Conservation (phyloP, 1,284 basidiomycete species). For the Peniophora sp. region DNA sequence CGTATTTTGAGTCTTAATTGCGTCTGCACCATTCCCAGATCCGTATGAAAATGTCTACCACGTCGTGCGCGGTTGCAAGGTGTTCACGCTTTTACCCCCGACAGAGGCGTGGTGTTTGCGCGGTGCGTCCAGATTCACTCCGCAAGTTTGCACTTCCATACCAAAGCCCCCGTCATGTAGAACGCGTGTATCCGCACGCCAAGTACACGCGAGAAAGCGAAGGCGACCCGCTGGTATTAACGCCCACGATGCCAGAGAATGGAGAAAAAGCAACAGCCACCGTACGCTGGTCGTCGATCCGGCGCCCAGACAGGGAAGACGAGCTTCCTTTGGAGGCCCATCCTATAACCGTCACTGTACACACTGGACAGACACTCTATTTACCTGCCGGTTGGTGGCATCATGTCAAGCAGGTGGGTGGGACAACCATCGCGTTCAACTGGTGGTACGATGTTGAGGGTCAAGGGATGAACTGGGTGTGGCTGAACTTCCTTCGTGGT, state of each 20-base stretch:
- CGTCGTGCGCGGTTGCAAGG: slow-evolving; percentile 77
- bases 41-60: slow-evolving; percentile 91
- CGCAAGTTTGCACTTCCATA: slow-evolving; percentile 4
- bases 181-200: slow-evolving; percentile 63
- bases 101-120: slow-evolving; percentile 78
- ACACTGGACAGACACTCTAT: slow-evolving; percentile 77
- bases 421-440: slow-evolving; percentile 71
- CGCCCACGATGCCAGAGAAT: slow-evolving; percentile 26
- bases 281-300: slow-evolving; percentile 71
- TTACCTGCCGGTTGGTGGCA: slow-evolving; percentile 92
- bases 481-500: slow-evolving; percentile 54
- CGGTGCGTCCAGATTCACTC: slow-evolving; percentile 41
- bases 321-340: slow-evolving; percentile 43
- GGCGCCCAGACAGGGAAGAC: slow-evolving; percentile 40
- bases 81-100: slow-evolving; percentile 80
- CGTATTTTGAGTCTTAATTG: neutral
- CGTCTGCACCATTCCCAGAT: slow-evolving; percentile 35
- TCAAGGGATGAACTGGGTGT: slow-evolving; percentile 60
- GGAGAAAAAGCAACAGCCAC: slow-evolving; percentile 20
- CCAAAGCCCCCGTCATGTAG: slow-evolving; percentile 25
- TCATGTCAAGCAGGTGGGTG: slow-evolving; percentile 61
- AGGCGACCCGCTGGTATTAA: slow-evolving; percentile 31
- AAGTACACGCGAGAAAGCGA: slow-evolving; percentile 40
- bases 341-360: slow-evolving; percentile 58
- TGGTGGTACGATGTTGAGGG: slow-evolving; percentile 85